Base-by-base conservation (phyloP, 768 basidiomycete species). In the Suillus luteus region DNA sequence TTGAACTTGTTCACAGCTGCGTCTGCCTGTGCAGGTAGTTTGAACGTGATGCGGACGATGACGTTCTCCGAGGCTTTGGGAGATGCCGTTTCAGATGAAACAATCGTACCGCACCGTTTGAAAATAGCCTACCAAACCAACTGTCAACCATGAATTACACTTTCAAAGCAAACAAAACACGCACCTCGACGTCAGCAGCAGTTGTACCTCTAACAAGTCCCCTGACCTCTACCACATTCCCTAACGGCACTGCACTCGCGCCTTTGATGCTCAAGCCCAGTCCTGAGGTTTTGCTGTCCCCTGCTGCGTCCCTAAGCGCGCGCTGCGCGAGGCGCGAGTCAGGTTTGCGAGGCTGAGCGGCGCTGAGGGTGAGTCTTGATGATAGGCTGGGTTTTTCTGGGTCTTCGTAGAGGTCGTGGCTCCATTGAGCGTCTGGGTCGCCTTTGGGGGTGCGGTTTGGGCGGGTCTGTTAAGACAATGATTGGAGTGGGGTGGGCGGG, bases 151-250 rank as follows among this genome's bases (percentile, higher is more conserved):
- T 22, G 27, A 40, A 68, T 60, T 27, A 64, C 6, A 33, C 33
- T 35, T 8, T 35, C 33, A 35, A 35, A 35, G 33, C 44, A n/a
- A 44, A 17, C 44, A 24, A 5, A 7, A 31, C 48, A 12, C 12
- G 37, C 9, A 77, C 74, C 68, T 86, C 85, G 55, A 95, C 92
- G 73, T 95, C 93, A 17, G 90, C 92, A 17, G 89, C 82, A 9
- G 90, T 93, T 31, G 93, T 94, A 1, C 92, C 93, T 12, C 77
- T 76, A 11, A 88, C 89, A 27, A 95, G 76, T 3, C 90, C 91
- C 3, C 85, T 80, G 27, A 95, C 88, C 71, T 92, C 85, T 0
- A 95, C 86, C 41, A 90, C 85, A 67, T 91, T 91, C 17, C 87
- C 86, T 33, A 69, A 73, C 46, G 81, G 76, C 33, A 74, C 68